Evolutionary conservation across 805 yeast genomes (phyloP), one percentile per base, ranked within the genome.

Genomic region (Cyberlindnera mycetangii): DNA sequence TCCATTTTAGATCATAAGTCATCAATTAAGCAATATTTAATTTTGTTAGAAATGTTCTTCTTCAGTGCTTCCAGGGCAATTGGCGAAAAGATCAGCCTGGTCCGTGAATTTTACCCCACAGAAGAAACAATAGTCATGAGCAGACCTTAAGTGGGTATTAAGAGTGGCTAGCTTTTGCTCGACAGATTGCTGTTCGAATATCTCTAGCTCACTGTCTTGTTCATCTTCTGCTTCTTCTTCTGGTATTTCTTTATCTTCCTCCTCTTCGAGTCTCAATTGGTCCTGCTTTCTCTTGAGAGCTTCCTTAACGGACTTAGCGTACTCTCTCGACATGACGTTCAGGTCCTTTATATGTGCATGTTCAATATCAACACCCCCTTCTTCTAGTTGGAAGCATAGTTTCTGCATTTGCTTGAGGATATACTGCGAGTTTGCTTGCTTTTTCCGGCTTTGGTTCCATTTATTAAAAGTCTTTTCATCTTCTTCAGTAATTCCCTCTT

Each of bases 1-100:
- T n/a, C n/a, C n/a, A n/a, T n/a, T n/a, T n/a, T n/a, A n/a, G n/a
- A n/a, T n/a, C n/a, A n/a, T n/a, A n/a, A n/a, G n/a, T n/a, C n/a
- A n/a, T n/a, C n/a, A n/a, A n/a, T n/a, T n/a, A n/a, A n/a, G n/a
- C n/a, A n/a, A n/a, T n/a, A n/a, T n/a, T n/a, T n/a, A n/a, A n/a
- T 4, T 8, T 16, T 1, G 11, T 49, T 44, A 66, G 28, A 45
- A 33, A 51, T 78, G 83, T 17, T 70, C 77, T 16, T 61, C 68
- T 48, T 71, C 75, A 3, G 52, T 48, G 1, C 58, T 43, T 1
- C 84, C 84, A 3, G 83, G 83, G 54, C 84, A 79, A 41, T 64
- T 58, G 14, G 56, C 52, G 14, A 45, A 61, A 17, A 78, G 49
- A 22, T 76, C 81, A 1, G 53, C 49, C 39, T 60, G 63, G 44